phyloP scores from a whole-genome alignment of 495 filamentous ascomycete genomes.

The Aspergillus asperescens region DNA sequence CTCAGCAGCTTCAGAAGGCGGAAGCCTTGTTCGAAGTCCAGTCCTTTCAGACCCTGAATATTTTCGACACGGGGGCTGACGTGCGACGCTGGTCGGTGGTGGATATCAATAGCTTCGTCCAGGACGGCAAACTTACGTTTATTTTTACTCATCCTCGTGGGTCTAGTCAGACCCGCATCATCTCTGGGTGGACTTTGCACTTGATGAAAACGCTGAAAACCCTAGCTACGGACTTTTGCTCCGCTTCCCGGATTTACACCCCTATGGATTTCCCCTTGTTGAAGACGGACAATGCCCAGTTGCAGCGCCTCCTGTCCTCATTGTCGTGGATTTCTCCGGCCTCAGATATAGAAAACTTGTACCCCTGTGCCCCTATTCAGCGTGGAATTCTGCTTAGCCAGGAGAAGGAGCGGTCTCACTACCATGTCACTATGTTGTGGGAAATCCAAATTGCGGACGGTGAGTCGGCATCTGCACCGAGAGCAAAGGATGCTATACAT shows the following conservation, averaged over 20 bases:
- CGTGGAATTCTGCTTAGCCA: background rate
- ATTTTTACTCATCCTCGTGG: background rate
- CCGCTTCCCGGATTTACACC: no score
- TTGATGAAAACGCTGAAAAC: no score
- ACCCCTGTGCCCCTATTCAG: background rate
- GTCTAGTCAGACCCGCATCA: no score
- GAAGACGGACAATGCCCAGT: background rate
- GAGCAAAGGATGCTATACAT: no score
- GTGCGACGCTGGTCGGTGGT: background rate
- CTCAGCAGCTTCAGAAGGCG: no score
- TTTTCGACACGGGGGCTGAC: background rate
- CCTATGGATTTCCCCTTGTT: background rate
- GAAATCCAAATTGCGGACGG: no score
- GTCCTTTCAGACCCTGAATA: background rate
- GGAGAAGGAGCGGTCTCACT: background rate
- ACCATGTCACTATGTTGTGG: background rate
- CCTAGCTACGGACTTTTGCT: no score
- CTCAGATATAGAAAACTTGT: background rate
- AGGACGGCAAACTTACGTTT: background rate
- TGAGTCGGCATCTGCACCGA: no score
- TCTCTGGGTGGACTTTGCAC: no score
- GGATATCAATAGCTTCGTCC: background rate
- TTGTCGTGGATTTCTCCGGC: no score
- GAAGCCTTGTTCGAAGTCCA: background rate
- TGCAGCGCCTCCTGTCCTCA: background rate